Base-by-base conservation (phyloP, 1,139 yeast genomes). In the Candida neerlandica region DNA sequence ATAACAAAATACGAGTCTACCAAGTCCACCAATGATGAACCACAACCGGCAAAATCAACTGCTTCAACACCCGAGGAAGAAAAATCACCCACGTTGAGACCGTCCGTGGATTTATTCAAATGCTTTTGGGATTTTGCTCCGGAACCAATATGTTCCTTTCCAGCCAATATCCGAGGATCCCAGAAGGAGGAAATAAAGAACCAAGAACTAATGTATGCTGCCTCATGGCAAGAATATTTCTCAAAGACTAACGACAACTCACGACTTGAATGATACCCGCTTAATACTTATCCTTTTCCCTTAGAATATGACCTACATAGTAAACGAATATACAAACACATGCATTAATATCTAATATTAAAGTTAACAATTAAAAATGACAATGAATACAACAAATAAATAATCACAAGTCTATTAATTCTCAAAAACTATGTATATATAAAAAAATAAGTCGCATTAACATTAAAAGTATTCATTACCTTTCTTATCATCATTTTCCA, bases 401-500 rank as follows among this genome's bases (percentile, higher is more conserved):
- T 11, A 29, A 5, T 3, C 33, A 29, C 4, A 2, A 29, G 14
- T 29, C 33, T 29, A 29, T 29, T 29, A 29, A 29, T n/a, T 14
- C 33, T n/a, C n/a, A n/a, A 11, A 29, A 12, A 11, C 12, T 30
- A 11, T 6, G 9, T n/a, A n/a, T 7, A 30, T 7, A 30, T 6
- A 5, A n/a, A 32, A 32, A n/a, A 4, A 12, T 32, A 9, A 32
- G 16, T n/a, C 16, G 15, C 12, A 32, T 32, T 14, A 32, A 6
- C 30, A 38, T 34, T 33, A 33, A 16, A 43, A 43, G 18, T 43
- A 43, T 15, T 43, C 45, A 18, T 18, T 35, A 12, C 45, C 45
- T 12, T 16, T 23, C 19, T 43, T 27, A 2, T 43, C 57, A 2
- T 59, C 63, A 30, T 49, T 61, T 9, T 55, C 54, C 44, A 88